phyloP scores from a whole-genome alignment of 2,329 filamentous ascomycete genomes.

The Colletotrichum sp. region DNA sequence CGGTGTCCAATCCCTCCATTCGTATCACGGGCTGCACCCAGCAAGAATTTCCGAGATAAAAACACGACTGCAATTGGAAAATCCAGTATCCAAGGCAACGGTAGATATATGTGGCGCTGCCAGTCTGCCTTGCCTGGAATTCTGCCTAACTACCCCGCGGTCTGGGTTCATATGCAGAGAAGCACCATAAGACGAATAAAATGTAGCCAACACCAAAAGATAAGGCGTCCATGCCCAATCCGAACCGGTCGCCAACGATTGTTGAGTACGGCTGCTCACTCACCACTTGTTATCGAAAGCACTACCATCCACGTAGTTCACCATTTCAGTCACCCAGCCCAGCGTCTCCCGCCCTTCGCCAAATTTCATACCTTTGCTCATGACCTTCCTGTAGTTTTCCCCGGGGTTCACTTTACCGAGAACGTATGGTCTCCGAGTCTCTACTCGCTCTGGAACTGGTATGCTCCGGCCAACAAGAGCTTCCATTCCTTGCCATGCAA shows the following conservation, averaged over 20 bases:
- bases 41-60: not conserved
- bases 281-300: not conserved
- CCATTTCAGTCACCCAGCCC: not conserved
- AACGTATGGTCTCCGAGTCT: not conserved
- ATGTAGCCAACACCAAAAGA: not conserved
- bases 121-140: not conserved
- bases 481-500: not conserved
- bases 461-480: not conserved
- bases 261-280: rapidly evolving
- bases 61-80: not conserved
- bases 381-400: not conserved
- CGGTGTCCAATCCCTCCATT: not conserved
- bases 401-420: not conserved
- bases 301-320: not conserved
- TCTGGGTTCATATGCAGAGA: not conserved
- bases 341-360: not conserved
- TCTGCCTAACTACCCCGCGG: not conserved
- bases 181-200: not conserved
- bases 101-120: not conserved
- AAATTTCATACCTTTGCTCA: not conserved
- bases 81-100: not conserved
- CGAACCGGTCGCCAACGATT: not conserved
- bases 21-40: not conserved
- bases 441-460: not conserved
- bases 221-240: not conserved